phyloP scores from a whole-genome alignment of 2,329 filamentous ascomycete species.

The Dryadomyces sulphureus region DNA sequence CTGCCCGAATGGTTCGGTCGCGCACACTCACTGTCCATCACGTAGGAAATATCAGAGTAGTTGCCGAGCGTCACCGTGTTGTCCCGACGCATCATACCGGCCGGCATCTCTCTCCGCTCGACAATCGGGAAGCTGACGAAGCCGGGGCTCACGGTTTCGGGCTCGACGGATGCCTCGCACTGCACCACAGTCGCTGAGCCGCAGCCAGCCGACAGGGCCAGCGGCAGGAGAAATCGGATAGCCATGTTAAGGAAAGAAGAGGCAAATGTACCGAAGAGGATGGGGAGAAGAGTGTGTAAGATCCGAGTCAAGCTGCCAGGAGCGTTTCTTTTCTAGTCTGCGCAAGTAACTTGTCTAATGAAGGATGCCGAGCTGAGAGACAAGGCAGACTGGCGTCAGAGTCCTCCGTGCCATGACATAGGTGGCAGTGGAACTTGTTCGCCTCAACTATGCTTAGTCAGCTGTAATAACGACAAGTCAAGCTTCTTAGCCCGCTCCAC shows the following conservation, averaged over 20 bases:
- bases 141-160: not conserved
- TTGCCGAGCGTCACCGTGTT: constrained; percentile 7
- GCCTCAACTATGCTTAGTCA: no score
- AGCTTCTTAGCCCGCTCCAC: no score
- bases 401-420: no score
- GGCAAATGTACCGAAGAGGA: not conserved
- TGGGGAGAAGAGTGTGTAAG: not conserved
- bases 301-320: no score
- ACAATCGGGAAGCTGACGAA: constrained; percentile 4
- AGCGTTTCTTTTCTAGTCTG: no score
- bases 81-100: not conserved
- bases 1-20: not conserved
- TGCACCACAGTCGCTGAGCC: constrained; percentile 5
- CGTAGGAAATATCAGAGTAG: constrained; percentile 9
- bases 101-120: not conserved
- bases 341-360: no score
- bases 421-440: no score
- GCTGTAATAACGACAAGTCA: no score
- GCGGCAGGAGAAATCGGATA: constrained; percentile 1
- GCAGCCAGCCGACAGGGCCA: constrained; percentile 5
- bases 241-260: not conserved
- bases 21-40: constrained; percentile 7
- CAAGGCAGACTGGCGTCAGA: no score
- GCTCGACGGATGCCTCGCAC: not conserved
- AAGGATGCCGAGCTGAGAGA: no score